Base-by-base conservation (phyloP, 164 flowering plant genomes). In the Annona cherimola region DNA sequence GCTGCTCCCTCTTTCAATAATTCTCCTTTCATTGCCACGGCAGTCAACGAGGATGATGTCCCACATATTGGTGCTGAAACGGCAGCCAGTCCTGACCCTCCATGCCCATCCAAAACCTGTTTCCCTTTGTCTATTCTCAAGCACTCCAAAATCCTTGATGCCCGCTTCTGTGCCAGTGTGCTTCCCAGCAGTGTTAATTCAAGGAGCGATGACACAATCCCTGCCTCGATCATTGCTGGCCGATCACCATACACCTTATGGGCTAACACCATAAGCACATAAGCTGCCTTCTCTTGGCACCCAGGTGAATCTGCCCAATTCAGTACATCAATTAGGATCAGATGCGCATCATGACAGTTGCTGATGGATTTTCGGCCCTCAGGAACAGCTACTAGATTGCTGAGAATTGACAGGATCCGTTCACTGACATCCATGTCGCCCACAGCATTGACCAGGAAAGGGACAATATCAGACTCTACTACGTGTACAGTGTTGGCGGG, bases 191-290 rank as follows among this genome's bases (percentile, higher is more conserved):
- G 93, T 0, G 98, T 90, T 42, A 95, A 75, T 67, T 95, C 99
- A 0, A 95, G 94, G 81, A 91, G 79, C 1, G 94, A 70, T 0
- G 98, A 91, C 1, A 63, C 82, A 4, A 90, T 75, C 3, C 99
- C 98, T 0, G 90, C 90, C 75, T 93, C 97, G 68, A 87, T 75
- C 94, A 95, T 93, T 20, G 94, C 82, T 62, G 84, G 94, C 44
- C 96, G 79, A 77, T 93, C 97, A 16, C 84, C 86, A 65, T 86
- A 93, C 0, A 87, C 81, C 71, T 90, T 95, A 77, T 95, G 96
- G 6, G 98, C 98, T 96, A 95, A 88, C 68, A 95, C 90, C 99
- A 95, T 93, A 26, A 95, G 70, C 55, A 91, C 82, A 75, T 95
- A 93, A 0, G 90, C 75, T 1, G 86, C 91, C 72, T 89, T 91